Conservation (phyloP, 1,284 basidiomycete genomes). For the Rhodotorula sp. region DNA sequence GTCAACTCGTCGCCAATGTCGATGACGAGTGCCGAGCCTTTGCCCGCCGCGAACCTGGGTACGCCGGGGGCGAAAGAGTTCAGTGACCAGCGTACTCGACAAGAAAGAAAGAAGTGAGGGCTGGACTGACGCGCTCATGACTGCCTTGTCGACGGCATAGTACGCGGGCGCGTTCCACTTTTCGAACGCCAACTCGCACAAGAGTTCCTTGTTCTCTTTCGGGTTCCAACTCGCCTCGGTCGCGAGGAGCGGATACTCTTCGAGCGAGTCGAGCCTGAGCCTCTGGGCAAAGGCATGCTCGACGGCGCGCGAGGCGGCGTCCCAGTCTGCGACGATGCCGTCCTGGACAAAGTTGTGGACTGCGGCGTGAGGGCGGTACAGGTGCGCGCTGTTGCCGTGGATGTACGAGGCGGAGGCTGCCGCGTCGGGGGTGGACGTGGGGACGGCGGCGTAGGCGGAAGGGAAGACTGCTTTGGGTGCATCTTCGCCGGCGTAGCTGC, state of each 20-base stretch:
- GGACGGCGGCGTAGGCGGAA: slow-evolving; percentile 77
- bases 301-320: slow-evolving; percentile 38
- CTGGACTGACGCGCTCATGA: slow-evolving; percentile 77
- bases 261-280: slow-evolving; percentile 44
- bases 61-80: not conserved
- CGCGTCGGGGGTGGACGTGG: slow-evolving; percentile 46
- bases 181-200: slow-evolving; percentile 97
- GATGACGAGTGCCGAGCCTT: slow-evolving; percentile 90
- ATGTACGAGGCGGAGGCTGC: slow-evolving; percentile 28
- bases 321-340: slow-evolving; percentile 57
- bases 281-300: slow-evolving; percentile 41
- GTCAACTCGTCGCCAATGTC: slow-evolving; percentile 86
- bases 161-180: slow-evolving; percentile 91
- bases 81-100: not conserved
- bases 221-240: slow-evolving; percentile 98
- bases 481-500: slow-evolving; percentile 87
- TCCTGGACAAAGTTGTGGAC: slow-evolving; percentile 80
- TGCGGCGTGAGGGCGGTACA: slow-evolving; percentile 87
- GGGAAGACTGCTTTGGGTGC: slow-evolving; percentile 89
- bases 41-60: slow-evolving; percentile 85
- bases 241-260: slow-evolving; percentile 86
- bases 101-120: not conserved
- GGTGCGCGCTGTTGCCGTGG: slow-evolving; percentile 51
- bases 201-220: slow-evolving; percentile 77
- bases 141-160: slow-evolving; percentile 95